A percentile compares a stretch with the other conserved stretches of the same genome.
These are phyloP conservation scores for Aureobasidium namibiae DNA, from an alignment of 2,329 filamentous ascomycete species.

Conservation along the genomic window DNA sequence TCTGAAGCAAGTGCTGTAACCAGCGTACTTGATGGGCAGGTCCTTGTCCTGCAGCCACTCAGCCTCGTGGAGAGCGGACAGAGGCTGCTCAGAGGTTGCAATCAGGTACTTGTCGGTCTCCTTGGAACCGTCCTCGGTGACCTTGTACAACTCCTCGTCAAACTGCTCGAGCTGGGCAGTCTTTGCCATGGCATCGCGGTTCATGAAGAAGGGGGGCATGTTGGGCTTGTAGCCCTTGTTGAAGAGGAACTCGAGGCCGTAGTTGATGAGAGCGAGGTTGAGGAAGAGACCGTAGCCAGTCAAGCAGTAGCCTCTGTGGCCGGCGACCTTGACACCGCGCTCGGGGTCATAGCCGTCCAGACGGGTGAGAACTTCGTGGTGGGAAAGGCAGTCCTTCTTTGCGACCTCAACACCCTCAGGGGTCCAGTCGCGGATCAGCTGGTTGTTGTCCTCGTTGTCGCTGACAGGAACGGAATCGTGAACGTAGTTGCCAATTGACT, in stretches of 20 bases:
- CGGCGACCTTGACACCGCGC: slow-evolving; percentile 86
- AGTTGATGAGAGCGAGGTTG: slow-evolving; percentile 90
- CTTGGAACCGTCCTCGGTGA: slow-evolving; percentile 67
- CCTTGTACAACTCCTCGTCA: slow-evolving; percentile 97
- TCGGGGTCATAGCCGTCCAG: slow-evolving; percentile 90
- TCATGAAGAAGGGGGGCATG: slow-evolving; percentile 89
- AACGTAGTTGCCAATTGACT: slow-evolving; percentile 82
- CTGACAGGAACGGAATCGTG: slow-evolving; percentile 79
- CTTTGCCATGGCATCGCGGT: slow-evolving; percentile 93
- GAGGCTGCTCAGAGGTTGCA: slow-evolving; percentile 87
- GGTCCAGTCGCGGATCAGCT: slow-evolving; percentile 66
- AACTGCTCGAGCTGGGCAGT: slow-evolving; percentile 96
- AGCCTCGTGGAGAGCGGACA: slow-evolving; percentile 77
- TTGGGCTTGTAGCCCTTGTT: slow-evolving; percentile 51
- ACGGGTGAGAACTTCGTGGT: slow-evolving; percentile 86
- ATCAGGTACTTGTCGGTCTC: slow-evolving; percentile 78
- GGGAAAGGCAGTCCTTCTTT: slow-evolving; percentile 73
- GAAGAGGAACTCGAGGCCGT: slow-evolving; percentile 82
- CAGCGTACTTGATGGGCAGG: slow-evolving; percentile 79
- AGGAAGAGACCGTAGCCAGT: slow-evolving; percentile 83
- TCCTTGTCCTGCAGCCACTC: slow-evolving; percentile 85
- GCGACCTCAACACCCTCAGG: slow-evolving; percentile 63
- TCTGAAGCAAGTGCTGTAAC: slow-evolving; percentile 90
- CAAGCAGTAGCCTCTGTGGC: slow-evolving; percentile 89
- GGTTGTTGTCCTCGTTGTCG: slow-evolving; percentile 79